Percentiles rank a stretch among this genome's conserved stretches.
Conservation (phyloP, 1,284 basidiomycete species). For the Somion occarium region DNA sequence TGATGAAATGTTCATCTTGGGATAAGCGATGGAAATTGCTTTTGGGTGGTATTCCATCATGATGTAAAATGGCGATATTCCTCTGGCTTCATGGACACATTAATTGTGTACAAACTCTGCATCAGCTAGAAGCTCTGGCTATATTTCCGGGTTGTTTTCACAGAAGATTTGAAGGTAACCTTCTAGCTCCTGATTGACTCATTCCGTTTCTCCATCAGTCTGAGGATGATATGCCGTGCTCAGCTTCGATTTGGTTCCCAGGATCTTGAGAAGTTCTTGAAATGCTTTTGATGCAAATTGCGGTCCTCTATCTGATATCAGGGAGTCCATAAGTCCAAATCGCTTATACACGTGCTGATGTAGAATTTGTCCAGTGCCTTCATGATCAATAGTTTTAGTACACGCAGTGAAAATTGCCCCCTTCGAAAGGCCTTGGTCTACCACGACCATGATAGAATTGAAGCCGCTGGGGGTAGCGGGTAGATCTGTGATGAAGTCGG, state of each 20-base stretch:
- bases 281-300: slow-evolving; percentile 31
- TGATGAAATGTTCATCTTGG: neutral
- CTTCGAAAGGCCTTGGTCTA: neutral
- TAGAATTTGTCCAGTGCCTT: neutral
- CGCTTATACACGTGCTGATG: neutral
- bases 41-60: neutral
- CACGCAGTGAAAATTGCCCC: neutral
- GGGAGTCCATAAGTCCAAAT: slow-evolving; percentile 1
- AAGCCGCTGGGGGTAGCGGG: neutral
- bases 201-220: slow-evolving; percentile 27
- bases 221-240: slow-evolving; percentile 1
- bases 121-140: slow-evolving; percentile 36
- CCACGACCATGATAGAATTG: neutral
- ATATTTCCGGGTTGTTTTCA: slow-evolving; percentile 40
- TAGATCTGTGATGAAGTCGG: neutral
- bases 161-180: slow-evolving; percentile 32
- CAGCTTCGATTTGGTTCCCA: slow-evolving; percentile 11
- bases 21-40: neutral
- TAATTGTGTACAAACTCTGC: slow-evolving; percentile 30
- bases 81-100: slow-evolving; percentile 3
- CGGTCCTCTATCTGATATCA: slow-evolving; percentile 31
- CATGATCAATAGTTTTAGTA: neutral
- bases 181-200: slow-evolving; percentile 28
- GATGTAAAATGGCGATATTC: slow-evolving; percentile 8
- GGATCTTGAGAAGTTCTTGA: slow-evolving; percentile 18